Evolutionary conservation across 1,284 basidiomycete species (phyloP).

Genomic region (Cryptococcus sp.): DNA sequence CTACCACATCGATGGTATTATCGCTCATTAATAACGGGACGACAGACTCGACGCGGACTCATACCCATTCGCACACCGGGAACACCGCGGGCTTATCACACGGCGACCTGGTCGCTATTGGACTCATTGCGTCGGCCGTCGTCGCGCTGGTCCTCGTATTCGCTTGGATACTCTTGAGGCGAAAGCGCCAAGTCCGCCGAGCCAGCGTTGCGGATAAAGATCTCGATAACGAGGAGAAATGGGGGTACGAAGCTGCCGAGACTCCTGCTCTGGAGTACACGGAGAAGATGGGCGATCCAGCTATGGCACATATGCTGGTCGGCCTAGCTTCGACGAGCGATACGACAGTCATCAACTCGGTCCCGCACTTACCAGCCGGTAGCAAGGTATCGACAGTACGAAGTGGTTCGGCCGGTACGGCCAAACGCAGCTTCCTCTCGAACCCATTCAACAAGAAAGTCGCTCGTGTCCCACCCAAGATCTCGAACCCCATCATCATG

Average conservation of each 20-base stretch:
- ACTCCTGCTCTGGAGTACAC: conserved; percentile 30
- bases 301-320: conserved; percentile 16
- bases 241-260: conserved; percentile 19
- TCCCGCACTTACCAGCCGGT: background rate
- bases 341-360: background rate
- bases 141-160: conserved; percentile 64
- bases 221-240: conserved; percentile 22
- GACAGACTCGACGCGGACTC: conserved; percentile 38
- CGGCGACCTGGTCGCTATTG: conserved; percentile 60
- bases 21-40: conserved; percentile 56
- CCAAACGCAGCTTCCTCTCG: conserved; percentile 17
- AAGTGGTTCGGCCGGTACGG: conserved; percentile 25
- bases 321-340: background rate
- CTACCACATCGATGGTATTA: conserved; percentile 64
- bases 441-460: conserved; percentile 26
- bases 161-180: conserved; percentile 59
- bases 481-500: conserved; percentile 33
- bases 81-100: conserved; percentile 56
- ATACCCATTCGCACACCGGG: conserved; percentile 29
- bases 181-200: conserved; percentile 58
- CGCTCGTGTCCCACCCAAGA: conserved; percentile 17
- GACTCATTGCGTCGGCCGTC: conserved; percentile 64
- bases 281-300: conserved; percentile 26
- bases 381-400: conserved; percentile 3
- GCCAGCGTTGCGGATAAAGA: conserved; percentile 36